A percentile compares a stretch with the other conserved stretches of the same genome.
phyloP scores from a whole-genome alignment of 495 filamentous ascomycete genomes.

The Daldinia grandis region DNA sequence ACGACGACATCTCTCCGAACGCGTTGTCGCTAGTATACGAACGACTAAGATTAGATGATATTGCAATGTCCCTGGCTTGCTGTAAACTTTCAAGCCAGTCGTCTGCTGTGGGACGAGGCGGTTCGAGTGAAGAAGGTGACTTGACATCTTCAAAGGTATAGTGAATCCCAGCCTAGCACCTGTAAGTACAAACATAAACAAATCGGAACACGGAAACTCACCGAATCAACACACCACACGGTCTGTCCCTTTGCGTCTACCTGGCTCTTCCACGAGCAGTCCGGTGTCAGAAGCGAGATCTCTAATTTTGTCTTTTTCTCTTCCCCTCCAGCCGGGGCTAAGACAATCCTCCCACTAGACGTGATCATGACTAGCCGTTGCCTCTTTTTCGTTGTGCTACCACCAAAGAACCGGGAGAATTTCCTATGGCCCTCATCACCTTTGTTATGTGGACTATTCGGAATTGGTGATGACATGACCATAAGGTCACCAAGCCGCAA shows the following conservation, averaged over 20 bases:
- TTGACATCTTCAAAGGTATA: slow-evolving; percentile 93
- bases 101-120: slow-evolving; percentile 52
- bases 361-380: slow-evolving; percentile 96
- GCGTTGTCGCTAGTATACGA: slow-evolving; percentile 74
- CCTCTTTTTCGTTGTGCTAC: slow-evolving; percentile 87
- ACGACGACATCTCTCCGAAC: slow-evolving; percentile 76
- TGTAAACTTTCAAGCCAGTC: slow-evolving; percentile 91
- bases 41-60: slow-evolving; percentile 71
- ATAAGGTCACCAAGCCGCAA: slow-evolving; percentile 90
- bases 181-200: slow-evolving; percentile 31
- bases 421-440: slow-evolving; percentile 73
- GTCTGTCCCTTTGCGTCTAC: slow-evolving; percentile 83
- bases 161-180: slow-evolving; percentile 79
- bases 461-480: slow-evolving; percentile 79
- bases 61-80: slow-evolving; percentile 79
- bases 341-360: slow-evolving; percentile 83
- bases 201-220: slow-evolving; percentile 57
- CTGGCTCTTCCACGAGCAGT: slow-evolving; percentile 78
- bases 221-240: slow-evolving; percentile 93
- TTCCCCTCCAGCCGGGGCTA: slow-evolving; percentile 92
- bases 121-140: slow-evolving; percentile 53
- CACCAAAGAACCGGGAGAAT: slow-evolving; percentile 90
- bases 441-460: slow-evolving; percentile 70
- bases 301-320: slow-evolving; percentile 96
- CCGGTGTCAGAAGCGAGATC: slow-evolving; percentile 77